Evolutionary conservation across 306 rosid genomes (phyloP).

Genomic region (Cajanus cajan): DNA sequence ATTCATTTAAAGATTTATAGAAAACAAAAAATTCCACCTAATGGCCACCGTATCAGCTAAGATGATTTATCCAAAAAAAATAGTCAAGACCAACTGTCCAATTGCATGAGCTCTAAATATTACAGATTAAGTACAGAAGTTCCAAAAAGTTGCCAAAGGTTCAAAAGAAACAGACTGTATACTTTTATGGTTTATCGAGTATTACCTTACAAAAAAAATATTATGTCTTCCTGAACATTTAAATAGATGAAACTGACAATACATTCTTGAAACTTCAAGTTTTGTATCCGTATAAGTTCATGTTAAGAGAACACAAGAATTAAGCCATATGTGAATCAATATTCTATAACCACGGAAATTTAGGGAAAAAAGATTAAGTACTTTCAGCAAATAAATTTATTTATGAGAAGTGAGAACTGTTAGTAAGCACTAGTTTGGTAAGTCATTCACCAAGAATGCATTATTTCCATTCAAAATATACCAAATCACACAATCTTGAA

Average conservation of each 20-base stretch:
- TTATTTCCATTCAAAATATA: constrained; percentile 8
- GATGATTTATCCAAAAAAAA: no score
- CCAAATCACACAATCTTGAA: background rate
- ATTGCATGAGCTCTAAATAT: background rate
- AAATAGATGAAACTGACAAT: background rate
- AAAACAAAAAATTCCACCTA: background rate
- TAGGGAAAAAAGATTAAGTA: background rate
- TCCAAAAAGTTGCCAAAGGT: background rate
- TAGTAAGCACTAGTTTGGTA: constrained; percentile 6
- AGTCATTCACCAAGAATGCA: background rate
- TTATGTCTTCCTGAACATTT: constrained; percentile 12
- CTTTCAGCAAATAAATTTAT: no score
- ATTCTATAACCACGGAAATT: background rate
- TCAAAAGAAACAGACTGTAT: constrained; percentile 8
- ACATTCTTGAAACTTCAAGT: background rate
- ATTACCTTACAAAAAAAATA: background rate
- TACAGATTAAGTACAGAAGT: background rate
- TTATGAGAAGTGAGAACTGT: background rate
- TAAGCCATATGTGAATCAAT: constrained; percentile 8
- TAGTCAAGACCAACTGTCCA: background rate
- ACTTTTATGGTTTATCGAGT: background rate
- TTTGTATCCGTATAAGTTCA: constrained; percentile 1
- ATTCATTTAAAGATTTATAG: constrained; percentile 2
- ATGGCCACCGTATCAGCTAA: constrained; percentile 6
- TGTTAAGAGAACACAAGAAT: background rate